Evolutionary conservation across 2,329 filamentous ascomycete genomes (phyloP), one percentile per base, ranked within the genome.

Genomic region (Calonectria leucothoes): DNA sequence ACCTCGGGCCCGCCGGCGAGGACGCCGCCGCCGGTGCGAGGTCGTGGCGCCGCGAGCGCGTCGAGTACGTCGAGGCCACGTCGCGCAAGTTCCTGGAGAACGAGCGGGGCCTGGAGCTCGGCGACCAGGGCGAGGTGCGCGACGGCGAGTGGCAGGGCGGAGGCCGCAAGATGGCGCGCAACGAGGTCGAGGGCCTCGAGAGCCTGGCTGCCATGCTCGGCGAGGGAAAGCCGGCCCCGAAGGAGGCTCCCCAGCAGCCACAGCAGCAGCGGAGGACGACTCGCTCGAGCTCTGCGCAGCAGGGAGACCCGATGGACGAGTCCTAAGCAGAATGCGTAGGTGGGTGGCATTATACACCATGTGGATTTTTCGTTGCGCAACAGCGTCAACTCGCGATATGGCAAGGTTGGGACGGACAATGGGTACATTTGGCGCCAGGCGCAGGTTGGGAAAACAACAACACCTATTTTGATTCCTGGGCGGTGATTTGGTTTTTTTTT

Each of bases 21-120:
- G 83, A 20, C 4, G 12, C 55, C 33, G n/a, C 35, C 11, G n/a
- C 37, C n/a, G n/a, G n/a, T n/a, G 15, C 87, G 67, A 88, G 89
- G 81, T 89, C 89, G 57, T 94, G 92, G 86, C 89, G 92, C 48
- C 90, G 92, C 67, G 92, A 97, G 82, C 88, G 96, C 73, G 89
- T 93, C 70, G 90, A 94, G 77, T 98, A 98, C 82, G 92, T 98
- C 63, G 96, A 98, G 84, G 90, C 90, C 68, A 93, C 95, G 80
- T 94, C 94, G 65, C 88, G 91, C 77, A 89, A 94, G 73, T 94
- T 97, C 82, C 86, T 98, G 49, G 94, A 98, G 85, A 89, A 86
- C 33, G 87, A 91, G 55, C 87, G 92, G 57, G 94, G 94, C 0
- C 85, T 96, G 70, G 93, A 95, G 79, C 82, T 94, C 39, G 92